A percentile compares a stretch with the other conserved stretches of the same genome.
Evolutionary conservation across 176 grass and related monocot genomes (phyloP).

Genomic region (Juncus inflexus): DNA sequence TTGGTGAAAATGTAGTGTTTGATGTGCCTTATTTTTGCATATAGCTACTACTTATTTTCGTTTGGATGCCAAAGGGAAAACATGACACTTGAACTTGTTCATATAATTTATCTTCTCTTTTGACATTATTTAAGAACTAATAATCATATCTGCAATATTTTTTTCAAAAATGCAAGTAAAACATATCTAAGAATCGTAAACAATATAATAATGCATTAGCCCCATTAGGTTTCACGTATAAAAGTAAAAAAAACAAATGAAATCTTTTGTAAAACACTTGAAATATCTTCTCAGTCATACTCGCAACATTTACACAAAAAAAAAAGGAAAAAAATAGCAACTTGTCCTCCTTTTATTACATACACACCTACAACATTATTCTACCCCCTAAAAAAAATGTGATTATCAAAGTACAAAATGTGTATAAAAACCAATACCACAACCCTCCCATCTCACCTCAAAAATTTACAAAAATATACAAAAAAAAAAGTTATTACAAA

Average conservation of each 20-base stretch:
- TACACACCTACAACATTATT: constrained; percentile 19
- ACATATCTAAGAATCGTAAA: no score
- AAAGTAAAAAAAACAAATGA: not conserved
- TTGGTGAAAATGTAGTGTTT: no score
- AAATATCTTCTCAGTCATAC: constrained; percentile 9
- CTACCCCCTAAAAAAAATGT: constrained; percentile 24
- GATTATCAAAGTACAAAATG: constrained; percentile 27
- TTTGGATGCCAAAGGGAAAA: no score
- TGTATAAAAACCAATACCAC: constrained; percentile 42
- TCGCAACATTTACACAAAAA: constrained; percentile 4
- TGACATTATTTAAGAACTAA: not conserved
- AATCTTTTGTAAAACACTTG: not conserved
- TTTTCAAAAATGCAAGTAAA: no score
- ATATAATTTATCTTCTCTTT: not conserved
- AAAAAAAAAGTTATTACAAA: constrained; percentile 5
- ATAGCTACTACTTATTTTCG: no score
- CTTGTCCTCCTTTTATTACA: constrained; percentile 12
- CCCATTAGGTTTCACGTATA: not conserved
- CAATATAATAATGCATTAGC: no score
- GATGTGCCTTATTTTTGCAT: no score
- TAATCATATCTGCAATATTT: not conserved
- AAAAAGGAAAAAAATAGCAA: not conserved
- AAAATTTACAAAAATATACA: constrained; percentile 27
- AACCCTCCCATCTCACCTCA: constrained; percentile 11
- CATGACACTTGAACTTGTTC: no score